A percentile compares a stretch with the other conserved stretches of the same genome.
These are phyloP conservation scores for Taphrina pruni DNA, from an alignment of 1,139 yeast species.

Conservation along the genomic window DNA sequence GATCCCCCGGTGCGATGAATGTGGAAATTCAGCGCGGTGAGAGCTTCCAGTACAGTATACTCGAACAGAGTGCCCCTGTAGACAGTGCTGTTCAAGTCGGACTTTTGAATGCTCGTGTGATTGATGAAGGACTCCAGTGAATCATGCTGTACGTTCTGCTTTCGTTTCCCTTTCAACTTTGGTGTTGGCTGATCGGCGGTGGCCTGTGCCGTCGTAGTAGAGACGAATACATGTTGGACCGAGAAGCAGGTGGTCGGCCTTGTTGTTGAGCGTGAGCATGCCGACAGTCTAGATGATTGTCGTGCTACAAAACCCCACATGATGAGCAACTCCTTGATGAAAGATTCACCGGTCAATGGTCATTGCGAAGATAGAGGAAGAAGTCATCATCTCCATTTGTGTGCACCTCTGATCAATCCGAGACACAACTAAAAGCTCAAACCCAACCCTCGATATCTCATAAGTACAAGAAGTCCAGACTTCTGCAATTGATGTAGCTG, in stretches of 20 bases:
- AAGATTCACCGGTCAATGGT: too few species aligned
- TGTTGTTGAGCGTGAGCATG: background rate
- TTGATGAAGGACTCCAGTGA: slow-evolving; percentile 41
- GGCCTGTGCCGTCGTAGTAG: background rate
- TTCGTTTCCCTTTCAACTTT: background rate
- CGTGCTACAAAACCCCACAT: background rate
- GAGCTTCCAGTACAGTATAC: slow-evolving; percentile 45
- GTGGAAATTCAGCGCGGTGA: slow-evolving; percentile 33
- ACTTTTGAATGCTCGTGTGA: slow-evolving; percentile 38
- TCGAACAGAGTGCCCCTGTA: slow-evolving; percentile 47
- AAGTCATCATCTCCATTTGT: too few species aligned
- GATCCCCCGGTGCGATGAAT: slow-evolving; percentile 46
- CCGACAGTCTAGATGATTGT: background rate
- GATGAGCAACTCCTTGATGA: background rate
- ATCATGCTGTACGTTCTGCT: slow-evolving; percentile 3
- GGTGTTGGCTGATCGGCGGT: background rate
- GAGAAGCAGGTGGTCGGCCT: background rate
- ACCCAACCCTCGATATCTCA: too few species aligned
- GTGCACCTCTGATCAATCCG: too few species aligned
- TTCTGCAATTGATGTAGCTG: too few species aligned
- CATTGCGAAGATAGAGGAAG: too few species aligned
- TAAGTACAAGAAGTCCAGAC: too few species aligned
- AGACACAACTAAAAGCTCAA: too few species aligned
- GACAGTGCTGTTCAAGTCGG: slow-evolving; percentile 41
- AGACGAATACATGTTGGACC: background rate